Conservation (phyloP, 352 stramenopile genomes). For the Phytophthora pisi region DNA sequence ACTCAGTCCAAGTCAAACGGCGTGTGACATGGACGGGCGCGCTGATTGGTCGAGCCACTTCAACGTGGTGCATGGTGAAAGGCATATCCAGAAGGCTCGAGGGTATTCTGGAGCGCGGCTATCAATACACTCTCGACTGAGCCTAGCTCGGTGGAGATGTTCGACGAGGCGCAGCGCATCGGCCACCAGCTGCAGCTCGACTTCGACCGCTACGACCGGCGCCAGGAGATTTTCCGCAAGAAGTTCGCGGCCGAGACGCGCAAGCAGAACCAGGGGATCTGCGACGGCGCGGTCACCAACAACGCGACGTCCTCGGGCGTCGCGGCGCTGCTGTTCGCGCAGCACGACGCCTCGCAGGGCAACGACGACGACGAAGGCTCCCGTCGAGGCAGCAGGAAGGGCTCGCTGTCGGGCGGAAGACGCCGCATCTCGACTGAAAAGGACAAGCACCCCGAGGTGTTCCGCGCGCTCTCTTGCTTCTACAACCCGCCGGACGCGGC, state of each 20-base stretch:
- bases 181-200: constrained; percentile 43
- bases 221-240: constrained; percentile 60
- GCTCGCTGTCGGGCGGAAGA: constrained; percentile 3
- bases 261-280: constrained; percentile 59
- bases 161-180: constrained; percentile 50
- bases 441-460: constrained; percentile 33
- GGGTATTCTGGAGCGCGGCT: constrained; percentile 6
- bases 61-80: constrained; percentile 23
- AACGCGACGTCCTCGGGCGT: constrained; percentile 31
- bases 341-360: constrained; percentile 11
- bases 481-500: constrained; percentile 50
- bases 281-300: constrained; percentile 37
- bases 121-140: constrained; percentile 8
- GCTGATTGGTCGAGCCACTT: constrained; percentile 31
- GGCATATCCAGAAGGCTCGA: constrained; percentile 14
- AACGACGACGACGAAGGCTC: background rate
- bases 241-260: constrained; percentile 58
- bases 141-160: constrained; percentile 43
- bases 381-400: constrained; percentile 5
- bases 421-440: constrained; percentile 19
- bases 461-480: constrained; percentile 48
- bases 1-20: constrained; percentile 26
- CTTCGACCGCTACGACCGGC: constrained; percentile 50
- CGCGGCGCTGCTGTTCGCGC: constrained; percentile 41
- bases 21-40: constrained; percentile 16